These are phyloP conservation scores for Austroboletus niveus DNA, from an alignment of 1,284 basidiomycete species.

Conservation along the genomic window DNA sequence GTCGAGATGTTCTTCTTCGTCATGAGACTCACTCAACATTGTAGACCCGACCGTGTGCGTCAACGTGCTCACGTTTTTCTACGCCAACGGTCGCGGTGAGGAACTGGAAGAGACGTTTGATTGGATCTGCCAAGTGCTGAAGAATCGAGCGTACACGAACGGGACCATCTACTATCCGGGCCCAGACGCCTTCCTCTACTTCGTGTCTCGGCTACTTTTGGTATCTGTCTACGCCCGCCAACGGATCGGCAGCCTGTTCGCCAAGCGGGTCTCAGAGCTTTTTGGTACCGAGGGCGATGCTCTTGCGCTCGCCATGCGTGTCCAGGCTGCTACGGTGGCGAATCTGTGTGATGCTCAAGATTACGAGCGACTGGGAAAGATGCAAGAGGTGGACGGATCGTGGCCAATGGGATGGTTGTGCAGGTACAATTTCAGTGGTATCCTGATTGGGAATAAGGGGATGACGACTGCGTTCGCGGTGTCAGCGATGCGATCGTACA, in stretches of 20 bases:
- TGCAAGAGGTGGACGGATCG: slow-evolving; percentile 23
- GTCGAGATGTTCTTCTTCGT: no score
- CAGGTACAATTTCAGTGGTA: slow-evolving; percentile 4
- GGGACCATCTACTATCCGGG: slow-evolving; percentile 22
- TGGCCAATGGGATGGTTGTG: slow-evolving; percentile 23
- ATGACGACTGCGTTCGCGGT: slow-evolving; percentile 23
- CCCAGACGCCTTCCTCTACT: slow-evolving; percentile 19
- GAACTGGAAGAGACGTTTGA: slow-evolving; percentile 21
- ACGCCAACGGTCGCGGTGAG: slow-evolving; percentile 19
- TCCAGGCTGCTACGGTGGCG: slow-evolving; percentile 12
- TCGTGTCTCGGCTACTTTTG: slow-evolving; percentile 20
- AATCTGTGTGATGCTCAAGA: slow-evolving; percentile 17
- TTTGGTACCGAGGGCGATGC: slow-evolving; percentile 24
- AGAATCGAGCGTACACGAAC: slow-evolving; percentile 22
- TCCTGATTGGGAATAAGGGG: slow-evolving; percentile 17
- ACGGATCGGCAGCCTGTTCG: slow-evolving; percentile 13
- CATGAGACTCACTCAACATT: no score
- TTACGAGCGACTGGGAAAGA: slow-evolving; percentile 14
- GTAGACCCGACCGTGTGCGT: slow-evolving; percentile 22
- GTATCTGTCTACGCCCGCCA: slow-evolving; percentile 19
- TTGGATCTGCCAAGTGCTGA: slow-evolving; percentile 21
- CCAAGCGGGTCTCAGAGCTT: slow-evolving; percentile 16
- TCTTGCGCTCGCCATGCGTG: slow-evolving; percentile 22
- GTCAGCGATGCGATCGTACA: slow-evolving; percentile 16
- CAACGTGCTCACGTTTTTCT: slow-evolving; percentile 24